These are phyloP conservation scores for Barbarea vulgaris DNA, from an alignment of 345 rosid species.

Conservation along the genomic window DNA sequence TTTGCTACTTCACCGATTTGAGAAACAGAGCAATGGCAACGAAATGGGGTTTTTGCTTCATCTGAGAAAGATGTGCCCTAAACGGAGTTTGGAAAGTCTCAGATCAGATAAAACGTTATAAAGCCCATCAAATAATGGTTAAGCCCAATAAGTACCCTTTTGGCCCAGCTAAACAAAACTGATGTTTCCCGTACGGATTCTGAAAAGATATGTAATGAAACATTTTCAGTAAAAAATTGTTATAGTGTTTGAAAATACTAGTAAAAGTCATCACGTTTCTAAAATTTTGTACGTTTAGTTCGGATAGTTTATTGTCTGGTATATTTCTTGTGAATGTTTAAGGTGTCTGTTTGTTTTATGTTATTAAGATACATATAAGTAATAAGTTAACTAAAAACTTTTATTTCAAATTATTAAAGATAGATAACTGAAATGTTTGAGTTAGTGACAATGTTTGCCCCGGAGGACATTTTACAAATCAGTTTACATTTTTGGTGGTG, in stretches of 20 bases:
- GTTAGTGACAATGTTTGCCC: not conserved
- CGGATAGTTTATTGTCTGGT: not conserved
- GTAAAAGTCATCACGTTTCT: not conserved
- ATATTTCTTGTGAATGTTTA: not conserved
- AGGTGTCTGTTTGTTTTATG: not conserved
- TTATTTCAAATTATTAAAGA: not conserved
- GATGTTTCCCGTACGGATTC: not conserved
- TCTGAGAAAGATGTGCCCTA: constrained; percentile 13
- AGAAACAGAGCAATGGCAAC: constrained; percentile 23
- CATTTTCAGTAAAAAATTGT: not conserved
- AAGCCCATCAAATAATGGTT: not conserved
- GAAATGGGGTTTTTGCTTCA: constrained; percentile 24
- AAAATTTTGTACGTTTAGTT: not conserved
- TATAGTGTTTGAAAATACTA: not conserved
- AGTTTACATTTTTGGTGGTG: not conserved
- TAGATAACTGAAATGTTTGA: not conserved
- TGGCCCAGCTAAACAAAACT: not conserved
- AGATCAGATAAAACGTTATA: not conserved
- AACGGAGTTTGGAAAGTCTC: not conserved
- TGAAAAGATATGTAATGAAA: not conserved
- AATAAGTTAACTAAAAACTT: not conserved
- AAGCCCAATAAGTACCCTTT: not conserved
- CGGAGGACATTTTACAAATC: not conserved
- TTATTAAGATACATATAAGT: not conserved
- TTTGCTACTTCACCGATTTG: not conserved